A percentile compares a stretch with the other conserved stretches of the same genome.
These are phyloP conservation scores for Colletotrichum cereale DNA, from an alignment of 2,329 filamentous ascomycete species.

Conservation along the genomic window DNA sequence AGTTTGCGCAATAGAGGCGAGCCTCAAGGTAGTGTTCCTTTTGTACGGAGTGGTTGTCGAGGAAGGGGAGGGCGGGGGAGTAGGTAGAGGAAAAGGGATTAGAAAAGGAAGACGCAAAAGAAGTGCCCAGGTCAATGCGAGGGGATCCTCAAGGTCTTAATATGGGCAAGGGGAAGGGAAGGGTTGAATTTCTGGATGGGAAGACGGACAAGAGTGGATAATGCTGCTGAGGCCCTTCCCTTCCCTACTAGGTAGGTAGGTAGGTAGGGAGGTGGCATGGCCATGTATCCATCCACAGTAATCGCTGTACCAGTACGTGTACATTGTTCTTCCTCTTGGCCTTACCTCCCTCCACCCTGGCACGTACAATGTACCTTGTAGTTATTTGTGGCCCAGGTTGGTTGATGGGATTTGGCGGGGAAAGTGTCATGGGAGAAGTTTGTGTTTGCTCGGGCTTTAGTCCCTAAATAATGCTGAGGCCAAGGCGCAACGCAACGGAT, in stretches of 20 bases:
- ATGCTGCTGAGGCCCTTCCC: slow-evolving; percentile 21
- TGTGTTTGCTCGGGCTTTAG: slow-evolving; percentile 17
- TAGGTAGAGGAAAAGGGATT: slow-evolving; percentile 5
- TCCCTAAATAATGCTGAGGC: slow-evolving; percentile 29
- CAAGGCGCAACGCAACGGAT: slow-evolving; percentile 24
- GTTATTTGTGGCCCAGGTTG: slow-evolving; percentile 3
- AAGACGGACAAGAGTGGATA: slow-evolving; percentile 29
- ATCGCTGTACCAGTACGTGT: neutral
- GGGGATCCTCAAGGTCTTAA: slow-evolving; percentile 40
- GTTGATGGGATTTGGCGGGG: slow-evolving; percentile 15
- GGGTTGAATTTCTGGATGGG: slow-evolving; percentile 29
- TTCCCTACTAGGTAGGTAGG: neutral
- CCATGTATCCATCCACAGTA: neutral
- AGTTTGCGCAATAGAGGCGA: neutral
- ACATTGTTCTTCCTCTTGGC: neutral
- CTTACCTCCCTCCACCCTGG: neutral
- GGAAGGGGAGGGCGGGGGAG: neutral
- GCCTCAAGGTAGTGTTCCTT: neutral
- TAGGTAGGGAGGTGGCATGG: neutral
- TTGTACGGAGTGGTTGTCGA: slow-evolving; percentile 6
- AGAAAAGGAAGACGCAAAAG: slow-evolving; percentile 7
- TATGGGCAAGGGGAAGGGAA: slow-evolving; percentile 30
- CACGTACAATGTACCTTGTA: slow-evolving; percentile 6
- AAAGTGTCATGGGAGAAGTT: slow-evolving; percentile 16
- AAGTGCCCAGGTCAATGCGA: slow-evolving; percentile 23